Percentiles rank a stretch among this genome's conserved stretches.
These are phyloP conservation scores for Ceratobasidium sp. DNA, from an alignment of 1,284 basidiomycete species.

Conservation along the genomic window DNA sequence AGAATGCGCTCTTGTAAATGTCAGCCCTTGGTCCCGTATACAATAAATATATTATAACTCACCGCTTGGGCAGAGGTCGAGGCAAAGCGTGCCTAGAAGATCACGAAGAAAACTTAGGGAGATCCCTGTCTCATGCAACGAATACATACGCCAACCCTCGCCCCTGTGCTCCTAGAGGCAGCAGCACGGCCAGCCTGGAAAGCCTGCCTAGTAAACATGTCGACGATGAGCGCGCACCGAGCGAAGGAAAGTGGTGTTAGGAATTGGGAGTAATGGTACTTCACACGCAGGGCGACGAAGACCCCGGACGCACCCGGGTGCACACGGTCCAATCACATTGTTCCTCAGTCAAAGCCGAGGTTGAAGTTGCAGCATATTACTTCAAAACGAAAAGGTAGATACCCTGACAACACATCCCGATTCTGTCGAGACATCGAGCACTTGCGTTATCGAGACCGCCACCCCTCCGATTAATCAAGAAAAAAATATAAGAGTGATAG, in stretches of 20 bases:
- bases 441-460: neutral
- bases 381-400: too few species aligned
- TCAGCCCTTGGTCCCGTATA: slow-evolving; percentile 12
- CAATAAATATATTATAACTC: slow-evolving; percentile 9
- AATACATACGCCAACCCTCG: slow-evolving; percentile 22
- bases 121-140: neutral
- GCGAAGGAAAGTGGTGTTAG: slow-evolving; percentile 28
- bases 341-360: too few species aligned
- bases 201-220: slow-evolving; percentile 43
- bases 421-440: neutral
- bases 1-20: slow-evolving; percentile 55
- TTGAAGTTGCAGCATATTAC: too few species aligned
- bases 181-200: slow-evolving; percentile 28
- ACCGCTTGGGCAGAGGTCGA: slow-evolving; percentile 42
- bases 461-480: neutral
- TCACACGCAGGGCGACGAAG: slow-evolving; percentile 36
- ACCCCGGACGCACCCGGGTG: slow-evolving; percentile 38
- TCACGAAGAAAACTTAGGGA: slow-evolving; percentile 34
- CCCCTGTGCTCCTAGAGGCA: slow-evolving; percentile 25
- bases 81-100: slow-evolving; percentile 41
- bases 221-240: slow-evolving; percentile 21
- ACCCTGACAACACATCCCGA: neutral
- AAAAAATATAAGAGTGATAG: slow-evolving; percentile 19
- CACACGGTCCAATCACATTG: slow-evolving; percentile 20
- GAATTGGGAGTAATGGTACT: slow-evolving; percentile 32